Percentiles rank a stretch among this genome's conserved stretches.
phyloP scores from a whole-genome alignment of 129 eudicot species.

The Pittosporum tobira region DNA sequence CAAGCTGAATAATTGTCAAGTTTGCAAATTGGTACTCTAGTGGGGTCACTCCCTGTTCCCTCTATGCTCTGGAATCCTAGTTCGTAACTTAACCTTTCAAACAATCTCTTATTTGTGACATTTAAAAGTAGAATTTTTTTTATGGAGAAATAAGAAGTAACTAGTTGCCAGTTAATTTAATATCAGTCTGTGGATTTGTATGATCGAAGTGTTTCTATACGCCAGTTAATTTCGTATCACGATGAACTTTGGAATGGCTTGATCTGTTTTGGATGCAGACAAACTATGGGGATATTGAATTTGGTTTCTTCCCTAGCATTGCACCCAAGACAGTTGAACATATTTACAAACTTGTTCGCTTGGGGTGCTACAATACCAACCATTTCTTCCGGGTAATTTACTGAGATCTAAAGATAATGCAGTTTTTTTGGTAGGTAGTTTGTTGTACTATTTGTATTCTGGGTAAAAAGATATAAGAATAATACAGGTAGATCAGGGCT shows the following conservation, averaged over 20 bases:
- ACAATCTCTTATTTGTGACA: not conserved
- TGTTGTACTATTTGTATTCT: slow-evolving; percentile 9
- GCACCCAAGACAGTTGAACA: slow-evolving; percentile 94
- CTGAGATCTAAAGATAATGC: not conserved
- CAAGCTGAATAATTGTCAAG: not conserved
- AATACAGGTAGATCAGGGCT: slow-evolving; percentile 90
- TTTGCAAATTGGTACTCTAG: not conserved
- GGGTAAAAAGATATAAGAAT: slow-evolving; percentile 5
- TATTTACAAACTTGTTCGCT: slow-evolving; percentile 92
- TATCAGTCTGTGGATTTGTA: not conserved
- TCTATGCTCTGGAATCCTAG: not conserved
- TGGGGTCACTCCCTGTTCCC: not conserved
- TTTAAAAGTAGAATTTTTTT: no score
- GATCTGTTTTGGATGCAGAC: slow-evolving; percentile 46
- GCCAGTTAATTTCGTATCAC: not conserved
- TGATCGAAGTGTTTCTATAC: not conserved
- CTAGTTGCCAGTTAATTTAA: not conserved
- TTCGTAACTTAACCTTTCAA: not conserved
- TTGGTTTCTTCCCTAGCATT: slow-evolving; percentile 91
- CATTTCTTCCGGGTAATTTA: slow-evolving; percentile 85
- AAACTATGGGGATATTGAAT: slow-evolving; percentile 86
- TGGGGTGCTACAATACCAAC: slow-evolving; percentile 92
- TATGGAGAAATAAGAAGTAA: not conserved
- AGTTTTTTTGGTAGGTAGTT: slow-evolving; percentile 1
- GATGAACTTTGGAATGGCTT: slow-evolving; percentile 4